Conservation (phyloP, 2,329 filamentous ascomycete species). For the Penicillium sp. region DNA sequence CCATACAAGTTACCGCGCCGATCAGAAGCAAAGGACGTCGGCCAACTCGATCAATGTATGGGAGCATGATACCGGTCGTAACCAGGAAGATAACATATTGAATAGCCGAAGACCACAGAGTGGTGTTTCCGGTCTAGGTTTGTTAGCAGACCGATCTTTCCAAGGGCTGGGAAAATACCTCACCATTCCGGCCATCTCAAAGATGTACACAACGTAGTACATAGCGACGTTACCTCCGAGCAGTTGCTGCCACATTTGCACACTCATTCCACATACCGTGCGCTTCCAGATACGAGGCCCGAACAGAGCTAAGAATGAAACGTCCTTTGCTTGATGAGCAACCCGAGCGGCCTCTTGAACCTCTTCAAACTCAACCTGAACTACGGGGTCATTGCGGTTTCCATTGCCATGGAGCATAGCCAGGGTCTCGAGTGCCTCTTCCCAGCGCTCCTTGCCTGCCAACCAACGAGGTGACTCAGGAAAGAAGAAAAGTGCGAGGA, state of each 20-base stretch:
- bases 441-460: constrained; percentile 62
- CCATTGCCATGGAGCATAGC: constrained; percentile 63
- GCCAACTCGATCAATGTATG: constrained; percentile 56
- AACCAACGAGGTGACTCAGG: constrained; percentile 67
- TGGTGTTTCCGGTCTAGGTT: constrained; percentile 40
- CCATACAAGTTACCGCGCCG: constrained; percentile 52
- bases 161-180: background rate
- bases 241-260: constrained; percentile 62
- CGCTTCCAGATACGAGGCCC: constrained; percentile 55
- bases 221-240: constrained; percentile 62
- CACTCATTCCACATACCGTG: constrained; percentile 57
- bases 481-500: constrained; percentile 60
- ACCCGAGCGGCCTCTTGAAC: constrained; percentile 40
- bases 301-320: constrained; percentile 49
- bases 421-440: constrained; percentile 56
- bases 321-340: constrained; percentile 36
- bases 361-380: constrained; percentile 57
- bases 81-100: constrained; percentile 62
- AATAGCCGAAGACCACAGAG: constrained; percentile 59
- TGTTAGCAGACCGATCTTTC: constrained; percentile 4
- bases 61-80: constrained; percentile 56
- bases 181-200: constrained; percentile 61
- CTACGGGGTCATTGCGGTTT: constrained; percentile 57
- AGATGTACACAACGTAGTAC: constrained; percentile 66
- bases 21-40: constrained; percentile 53